Percentiles rank a stretch among this genome's conserved stretches.
phyloP scores from a whole-genome alignment of 1,139 yeast species.

The Taphrina sp. region DNA sequence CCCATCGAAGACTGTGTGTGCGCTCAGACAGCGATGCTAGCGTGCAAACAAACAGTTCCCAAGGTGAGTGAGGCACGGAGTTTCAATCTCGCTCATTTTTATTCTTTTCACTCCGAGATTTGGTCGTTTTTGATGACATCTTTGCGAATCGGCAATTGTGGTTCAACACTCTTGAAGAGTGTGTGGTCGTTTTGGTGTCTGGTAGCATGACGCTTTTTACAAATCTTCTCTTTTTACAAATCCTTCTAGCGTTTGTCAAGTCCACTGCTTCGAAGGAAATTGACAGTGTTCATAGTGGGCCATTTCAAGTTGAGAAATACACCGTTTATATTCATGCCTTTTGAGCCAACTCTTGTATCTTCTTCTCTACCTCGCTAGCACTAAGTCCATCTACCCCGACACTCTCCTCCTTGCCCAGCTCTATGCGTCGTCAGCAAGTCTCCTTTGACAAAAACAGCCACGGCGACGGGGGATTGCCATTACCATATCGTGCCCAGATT shows the following conservation, averaged over 20 bases:
- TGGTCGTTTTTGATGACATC: background rate
- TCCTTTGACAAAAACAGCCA: no score
- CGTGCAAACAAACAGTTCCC: background rate
- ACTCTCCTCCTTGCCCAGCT: conserved; percentile 42
- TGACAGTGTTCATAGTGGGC: no score
- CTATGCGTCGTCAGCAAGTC: no score
- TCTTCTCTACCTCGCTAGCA: conserved; percentile 37
- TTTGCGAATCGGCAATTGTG: no score
- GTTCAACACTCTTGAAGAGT: no score
- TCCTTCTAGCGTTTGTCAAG: no score
- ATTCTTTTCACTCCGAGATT: background rate
- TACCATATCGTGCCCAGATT: conserved; percentile 65
- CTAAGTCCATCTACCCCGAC: conserved; percentile 42
- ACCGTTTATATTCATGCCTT: background rate
- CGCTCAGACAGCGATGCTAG: conserved; percentile 16
- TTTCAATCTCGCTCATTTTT: background rate
- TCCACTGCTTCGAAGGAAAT: no score
- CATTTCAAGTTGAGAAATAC: no score
- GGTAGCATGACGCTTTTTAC: no score
- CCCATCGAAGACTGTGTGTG: conserved; percentile 11
- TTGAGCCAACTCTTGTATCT: conserved; percentile 32
- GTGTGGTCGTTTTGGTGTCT: no score
- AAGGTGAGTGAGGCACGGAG: background rate
- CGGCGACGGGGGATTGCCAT: conserved; percentile 33
- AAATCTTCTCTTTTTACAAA: no score